Evolutionary conservation across 768 basidiomycete genomes (phyloP), one percentile per base, ranked within the genome.

Genomic region (Hygrophoropsis aurantiaca): DNA sequence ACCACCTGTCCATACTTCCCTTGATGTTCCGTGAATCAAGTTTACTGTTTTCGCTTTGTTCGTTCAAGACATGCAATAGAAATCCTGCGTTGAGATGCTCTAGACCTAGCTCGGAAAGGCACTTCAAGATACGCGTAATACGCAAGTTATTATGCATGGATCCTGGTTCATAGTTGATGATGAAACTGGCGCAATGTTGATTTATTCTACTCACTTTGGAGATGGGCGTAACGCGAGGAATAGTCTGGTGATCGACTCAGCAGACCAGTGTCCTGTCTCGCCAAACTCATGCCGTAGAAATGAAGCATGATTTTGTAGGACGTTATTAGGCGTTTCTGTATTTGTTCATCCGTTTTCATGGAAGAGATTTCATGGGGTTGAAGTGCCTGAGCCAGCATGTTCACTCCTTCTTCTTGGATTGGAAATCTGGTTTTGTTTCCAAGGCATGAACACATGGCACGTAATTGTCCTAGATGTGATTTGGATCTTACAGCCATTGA

Each of bases 261-360:
- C 20, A 83, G 72, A 3, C 87, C 87, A 0, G 83, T 80, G 33
- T 80, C 74, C 20, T 66, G 55, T 27, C 76, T 77, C 33, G 81
- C 65, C 25, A 89, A 74, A 23, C 71, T 70, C 84, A 89, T 87
- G 19, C 87, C 87, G 58, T 87, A 90, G 67, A 90, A 89, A 61
- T 85, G 84, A 21, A 90, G 76, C 83, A 91, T 87, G 55, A 89
- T 74, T 51, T 64, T 68, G 62, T 88, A 89, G 16, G 87, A 87
- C 23, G 62, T 64, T 4, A 82, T 44, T 24, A 88, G 55, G 32
- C 84, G 78, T 47, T 65, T 51, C 40, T 81, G 62, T 36, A 84
- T 71, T 33, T 55, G 52, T 24, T 72, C 54, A 59, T 81, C 73
- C 11, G 65, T 64, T 55, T 71, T 82, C 76, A 88, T 84, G 27